These are phyloP conservation scores for Xerocomus potaroensis DNA, from an alignment of 768 basidiomycete genomes.

Conservation along the genomic window DNA sequence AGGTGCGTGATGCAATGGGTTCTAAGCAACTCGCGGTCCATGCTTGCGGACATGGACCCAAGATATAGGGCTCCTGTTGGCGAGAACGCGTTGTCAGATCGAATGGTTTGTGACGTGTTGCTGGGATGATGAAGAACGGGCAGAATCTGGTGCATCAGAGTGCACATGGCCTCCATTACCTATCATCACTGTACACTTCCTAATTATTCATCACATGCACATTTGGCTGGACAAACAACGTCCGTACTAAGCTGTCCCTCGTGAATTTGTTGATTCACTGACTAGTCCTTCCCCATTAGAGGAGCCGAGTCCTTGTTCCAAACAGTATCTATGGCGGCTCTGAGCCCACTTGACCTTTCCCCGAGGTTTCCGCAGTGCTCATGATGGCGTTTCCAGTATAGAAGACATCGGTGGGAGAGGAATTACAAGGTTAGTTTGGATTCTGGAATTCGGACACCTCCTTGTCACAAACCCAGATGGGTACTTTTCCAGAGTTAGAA, in stretches of 20 bases:
- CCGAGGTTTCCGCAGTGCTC: too few relatives aligned
- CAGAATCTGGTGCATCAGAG: conserved; percentile 76
- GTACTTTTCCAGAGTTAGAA: conserved; percentile 23
- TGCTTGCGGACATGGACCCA: conserved; percentile 59
- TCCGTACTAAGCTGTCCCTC: too few relatives aligned
- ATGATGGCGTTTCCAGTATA: conserved; percentile 38
- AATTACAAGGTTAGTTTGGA: conserved; percentile 25
- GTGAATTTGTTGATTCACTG: too few relatives aligned
- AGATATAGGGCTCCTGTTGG: conserved; percentile 58
- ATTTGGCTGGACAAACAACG: too few relatives aligned
- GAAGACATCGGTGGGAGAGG: conserved; percentile 43
- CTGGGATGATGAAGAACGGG: conserved; percentile 30
- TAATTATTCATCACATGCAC: too few relatives aligned
- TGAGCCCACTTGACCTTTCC: too few relatives aligned
- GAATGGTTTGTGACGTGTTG: too few relatives aligned
- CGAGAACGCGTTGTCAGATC: too few relatives aligned
- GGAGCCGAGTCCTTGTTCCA: too few relatives aligned
- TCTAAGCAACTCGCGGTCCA: conserved; percentile 51
- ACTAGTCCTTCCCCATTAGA: too few relatives aligned
- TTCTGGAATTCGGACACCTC: conserved; percentile 37
- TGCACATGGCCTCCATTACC: conserved; percentile 81
- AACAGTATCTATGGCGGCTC: too few relatives aligned
- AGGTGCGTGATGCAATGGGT: conserved; percentile 51
- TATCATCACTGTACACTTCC: too few relatives aligned
- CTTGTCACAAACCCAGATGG: conserved; percentile 39